phyloP scores from a whole-genome alignment of 2,329 filamentous ascomycete genomes.

The Metarhizium anisopliae region DNA sequence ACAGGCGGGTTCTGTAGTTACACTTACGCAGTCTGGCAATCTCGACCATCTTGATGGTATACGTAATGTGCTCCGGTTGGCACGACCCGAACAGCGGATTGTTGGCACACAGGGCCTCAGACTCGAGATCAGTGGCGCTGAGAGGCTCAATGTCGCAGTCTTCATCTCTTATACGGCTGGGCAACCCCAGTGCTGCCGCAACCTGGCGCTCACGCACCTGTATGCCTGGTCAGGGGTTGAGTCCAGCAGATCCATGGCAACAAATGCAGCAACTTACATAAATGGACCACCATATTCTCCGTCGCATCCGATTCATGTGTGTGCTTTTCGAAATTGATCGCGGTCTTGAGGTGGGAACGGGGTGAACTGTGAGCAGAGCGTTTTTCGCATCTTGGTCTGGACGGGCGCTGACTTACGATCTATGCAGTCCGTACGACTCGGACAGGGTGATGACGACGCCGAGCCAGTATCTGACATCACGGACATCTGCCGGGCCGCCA shows the following conservation, averaged over 20 bases:
- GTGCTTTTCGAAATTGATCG: conserved; percentile 17
- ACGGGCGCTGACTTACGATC: conserved; percentile 18
- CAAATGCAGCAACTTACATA: conserved; percentile 28
- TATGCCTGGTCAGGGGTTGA: not conserved
- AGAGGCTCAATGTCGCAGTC: conserved; percentile 29
- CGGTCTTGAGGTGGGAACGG: conserved; percentile 10
- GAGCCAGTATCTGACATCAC: conserved; percentile 40
- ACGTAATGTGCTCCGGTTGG: conserved; percentile 23
- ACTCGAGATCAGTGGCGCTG: conserved; percentile 20
- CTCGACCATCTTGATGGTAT: conserved; percentile 29
- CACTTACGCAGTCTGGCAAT: conserved; percentile 23
- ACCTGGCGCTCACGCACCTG: conserved; percentile 28
- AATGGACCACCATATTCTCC: conserved; percentile 45
- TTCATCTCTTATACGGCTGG: conserved; percentile 27
- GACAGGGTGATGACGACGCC: conserved; percentile 41
- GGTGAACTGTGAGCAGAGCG: not conserved
- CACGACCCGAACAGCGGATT: conserved; percentile 20
- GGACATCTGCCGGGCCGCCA: conserved; percentile 36
- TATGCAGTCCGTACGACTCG: conserved; percentile 37
- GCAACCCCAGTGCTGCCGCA: conserved; percentile 25
- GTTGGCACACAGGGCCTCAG: conserved; percentile 14
- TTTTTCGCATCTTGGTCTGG: not conserved
- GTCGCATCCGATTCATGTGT: conserved; percentile 25
- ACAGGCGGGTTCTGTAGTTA: too few species aligned
- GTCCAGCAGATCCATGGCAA: not conserved